Conservation (phyloP, 1,284 basidiomycete species). For the Ganoderma sp. region DNA sequence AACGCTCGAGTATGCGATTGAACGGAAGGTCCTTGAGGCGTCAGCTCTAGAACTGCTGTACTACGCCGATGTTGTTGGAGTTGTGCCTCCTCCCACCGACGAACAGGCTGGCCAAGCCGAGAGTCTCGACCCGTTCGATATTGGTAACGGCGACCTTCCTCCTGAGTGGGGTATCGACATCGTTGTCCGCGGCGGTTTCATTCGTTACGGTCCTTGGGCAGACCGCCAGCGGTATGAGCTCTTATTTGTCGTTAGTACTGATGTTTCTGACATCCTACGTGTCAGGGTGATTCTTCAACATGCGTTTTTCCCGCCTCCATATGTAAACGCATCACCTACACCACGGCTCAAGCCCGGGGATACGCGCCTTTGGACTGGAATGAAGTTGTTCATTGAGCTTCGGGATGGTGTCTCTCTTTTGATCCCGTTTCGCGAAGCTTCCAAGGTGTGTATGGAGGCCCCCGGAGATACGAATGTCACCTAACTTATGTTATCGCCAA, state of each 20-base stretch:
- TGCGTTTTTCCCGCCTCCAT: conserved; percentile 82
- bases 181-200: conserved; percentile 71
- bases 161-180: conserved; percentile 93
- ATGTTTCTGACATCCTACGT: neutral
- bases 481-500: conserved; percentile 35
- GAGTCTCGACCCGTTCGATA: conserved; percentile 60
- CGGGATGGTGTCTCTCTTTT: conserved; percentile 77
- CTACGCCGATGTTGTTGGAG: conserved; percentile 79
- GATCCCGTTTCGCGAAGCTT: conserved; percentile 86
- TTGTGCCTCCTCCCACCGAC: conserved; percentile 55
- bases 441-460: conserved; percentile 58
- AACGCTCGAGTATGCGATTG: conserved; percentile 82
- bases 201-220: conserved; percentile 93
- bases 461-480: neutral
- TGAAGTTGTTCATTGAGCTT: conserved; percentile 83
- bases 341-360: conserved; percentile 74
- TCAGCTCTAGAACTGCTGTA: conserved; percentile 80
- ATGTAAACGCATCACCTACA: conserved; percentile 66
- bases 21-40: conserved; percentile 82
- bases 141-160: conserved; percentile 86
- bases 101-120: conserved; percentile 40
- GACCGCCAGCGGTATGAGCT: conserved; percentile 78
- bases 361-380: conserved; percentile 76
- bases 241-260: too few species aligned
- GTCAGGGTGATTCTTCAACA: conserved; percentile 76